Conservation (phyloP, 345 rosid genomes). For the Lepidium didymum region DNA sequence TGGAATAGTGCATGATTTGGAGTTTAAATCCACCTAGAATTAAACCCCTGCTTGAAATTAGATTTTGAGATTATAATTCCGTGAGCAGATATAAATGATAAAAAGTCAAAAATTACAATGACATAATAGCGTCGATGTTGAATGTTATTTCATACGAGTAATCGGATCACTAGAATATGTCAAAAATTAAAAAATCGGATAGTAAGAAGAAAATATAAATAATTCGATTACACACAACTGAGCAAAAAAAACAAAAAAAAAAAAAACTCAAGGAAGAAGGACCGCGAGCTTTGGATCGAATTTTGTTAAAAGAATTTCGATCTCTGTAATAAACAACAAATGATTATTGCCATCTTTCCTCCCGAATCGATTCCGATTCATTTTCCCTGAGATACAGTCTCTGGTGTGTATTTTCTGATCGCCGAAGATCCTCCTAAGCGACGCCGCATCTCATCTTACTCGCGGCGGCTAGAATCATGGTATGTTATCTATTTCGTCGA, state of each 20-base stretch:
- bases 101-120: not conserved
- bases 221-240: not conserved
- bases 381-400: not conserved
- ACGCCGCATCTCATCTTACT: constrained; percentile 24
- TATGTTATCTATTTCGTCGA: constrained; percentile 7
- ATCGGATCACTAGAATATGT: not conserved
- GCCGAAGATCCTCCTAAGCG: not conserved
- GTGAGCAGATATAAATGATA: not conserved
- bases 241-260: not conserved
- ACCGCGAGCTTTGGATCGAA: constrained; percentile 19
- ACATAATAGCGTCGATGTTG: not conserved
- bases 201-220: not conserved
- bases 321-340: not conserved
- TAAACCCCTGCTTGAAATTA: not conserved
- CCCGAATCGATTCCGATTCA: constrained; percentile 24
- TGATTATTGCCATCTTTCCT: not conserved
- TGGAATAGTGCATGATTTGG: not conserved
- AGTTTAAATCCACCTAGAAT: not conserved
- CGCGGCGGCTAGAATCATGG: constrained; percentile 25
- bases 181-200: not conserved
- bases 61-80: not conserved
- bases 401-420: constrained; percentile 12
- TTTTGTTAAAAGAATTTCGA: not conserved
- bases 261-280: not conserved
- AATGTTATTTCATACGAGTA: not conserved